phyloP scores from a whole-genome alignment of 495 filamentous ascomycete genomes.

The Podospora australis region DNA sequence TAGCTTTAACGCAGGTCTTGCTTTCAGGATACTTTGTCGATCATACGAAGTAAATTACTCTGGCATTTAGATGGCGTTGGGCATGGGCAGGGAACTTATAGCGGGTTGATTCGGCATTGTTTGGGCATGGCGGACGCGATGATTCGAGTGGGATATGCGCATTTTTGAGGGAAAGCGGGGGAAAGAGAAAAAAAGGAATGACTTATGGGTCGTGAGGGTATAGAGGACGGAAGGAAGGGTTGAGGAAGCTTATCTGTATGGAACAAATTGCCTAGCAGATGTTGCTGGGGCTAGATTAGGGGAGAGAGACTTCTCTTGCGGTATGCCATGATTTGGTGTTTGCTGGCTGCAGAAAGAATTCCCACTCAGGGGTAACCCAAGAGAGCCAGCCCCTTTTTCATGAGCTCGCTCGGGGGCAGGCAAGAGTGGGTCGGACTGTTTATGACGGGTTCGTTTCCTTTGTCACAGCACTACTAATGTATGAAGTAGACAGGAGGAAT shows the following conservation, averaged over 20 bases:
- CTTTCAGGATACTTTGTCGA: conserved; percentile 1
- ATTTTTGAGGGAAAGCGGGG: not conserved
- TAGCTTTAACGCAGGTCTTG: not conserved
- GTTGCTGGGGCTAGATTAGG: too few relatives aligned
- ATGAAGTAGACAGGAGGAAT: conserved; percentile 7
- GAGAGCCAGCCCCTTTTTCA: too few relatives aligned
- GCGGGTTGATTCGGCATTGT: not conserved
- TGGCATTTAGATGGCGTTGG: not conserved
- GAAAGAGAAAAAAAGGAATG: not conserved
- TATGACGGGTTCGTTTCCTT: not conserved
- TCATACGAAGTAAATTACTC: not conserved
- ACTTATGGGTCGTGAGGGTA: not conserved
- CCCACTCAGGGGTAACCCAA: not conserved
- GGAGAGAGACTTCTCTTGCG: too few relatives aligned
- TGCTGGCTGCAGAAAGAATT: not conserved
- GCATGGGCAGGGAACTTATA: too few relatives aligned
- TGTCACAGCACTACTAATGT: conserved; percentile 10
- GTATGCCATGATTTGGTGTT: too few relatives aligned
- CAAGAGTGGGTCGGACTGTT: not conserved
- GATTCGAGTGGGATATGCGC: too few relatives aligned
- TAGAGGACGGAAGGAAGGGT: not conserved
- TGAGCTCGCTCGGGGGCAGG: too few relatives aligned
- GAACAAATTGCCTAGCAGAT: not conserved
- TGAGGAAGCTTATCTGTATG: not conserved
- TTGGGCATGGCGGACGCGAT: not conserved